A percentile compares a stretch with the other conserved stretches of the same genome.
These are phyloP conservation scores for Fusarium longipes DNA, from an alignment of 2,329 filamentous ascomycete genomes.

Conservation along the genomic window DNA sequence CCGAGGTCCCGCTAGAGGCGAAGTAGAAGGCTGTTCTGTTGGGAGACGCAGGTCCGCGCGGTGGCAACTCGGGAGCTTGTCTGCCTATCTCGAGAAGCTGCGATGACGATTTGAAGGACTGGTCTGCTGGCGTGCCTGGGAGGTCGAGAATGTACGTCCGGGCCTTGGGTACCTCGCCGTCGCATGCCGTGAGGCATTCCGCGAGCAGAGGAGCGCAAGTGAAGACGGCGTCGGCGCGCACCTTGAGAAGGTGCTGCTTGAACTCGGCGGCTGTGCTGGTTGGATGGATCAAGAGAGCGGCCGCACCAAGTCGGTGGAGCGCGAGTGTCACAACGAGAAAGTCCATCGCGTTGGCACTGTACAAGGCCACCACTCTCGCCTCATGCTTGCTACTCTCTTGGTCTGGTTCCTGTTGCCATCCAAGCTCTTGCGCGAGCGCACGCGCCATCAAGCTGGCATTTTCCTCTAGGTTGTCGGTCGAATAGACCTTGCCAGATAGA, in stretches of 20 bases:
- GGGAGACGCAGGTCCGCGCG: neutral
- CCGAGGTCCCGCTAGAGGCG: conserved; percentile 7
- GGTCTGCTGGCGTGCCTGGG: conserved; percentile 9
- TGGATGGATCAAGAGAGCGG: conserved; percentile 8
- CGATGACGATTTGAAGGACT: conserved; percentile 6
- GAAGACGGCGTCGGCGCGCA: conserved; percentile 4
- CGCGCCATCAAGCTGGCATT: conserved; percentile 7
- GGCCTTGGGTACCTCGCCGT: conserved; percentile 1
- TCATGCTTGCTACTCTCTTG: conserved; percentile 3
- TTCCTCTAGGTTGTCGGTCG: conserved; percentile 7
- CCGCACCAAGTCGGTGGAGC: conserved; percentile 6
- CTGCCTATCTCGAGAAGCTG: conserved; percentile 7
- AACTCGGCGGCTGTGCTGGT: conserved; percentile 11
- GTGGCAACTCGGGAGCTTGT: conserved; percentile 7
- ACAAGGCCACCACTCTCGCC: conserved; percentile 11
- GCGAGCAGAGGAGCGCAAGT: conserved; percentile 9
- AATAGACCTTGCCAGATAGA: conserved; percentile 10
- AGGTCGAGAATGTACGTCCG: conserved; percentile 8
- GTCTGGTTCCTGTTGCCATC: conserved; percentile 11
- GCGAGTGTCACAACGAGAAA: conserved; percentile 9
- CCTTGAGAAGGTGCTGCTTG: conserved; percentile 9
- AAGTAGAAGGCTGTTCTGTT: conserved; percentile 10
- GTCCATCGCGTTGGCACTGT: conserved; percentile 11
- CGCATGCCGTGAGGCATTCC: conserved; percentile 7
- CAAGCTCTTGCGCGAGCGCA: conserved; percentile 9